Evolutionary conservation across 2,329 filamentous ascomycete species (phyloP).

Genomic region (Eutypella sp.): DNA sequence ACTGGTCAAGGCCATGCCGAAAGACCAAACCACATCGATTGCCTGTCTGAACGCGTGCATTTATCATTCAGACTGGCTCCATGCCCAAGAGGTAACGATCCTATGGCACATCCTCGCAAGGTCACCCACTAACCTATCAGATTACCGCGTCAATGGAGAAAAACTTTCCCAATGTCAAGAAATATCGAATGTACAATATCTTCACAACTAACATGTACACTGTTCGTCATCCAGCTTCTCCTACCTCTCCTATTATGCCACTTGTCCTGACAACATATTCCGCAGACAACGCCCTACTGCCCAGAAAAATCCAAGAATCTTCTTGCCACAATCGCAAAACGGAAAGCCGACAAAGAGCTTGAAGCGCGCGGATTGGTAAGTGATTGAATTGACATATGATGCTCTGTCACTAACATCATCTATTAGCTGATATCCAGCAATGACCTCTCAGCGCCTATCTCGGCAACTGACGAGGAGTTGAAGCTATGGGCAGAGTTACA

Average conservation of each 20-base stretch:
- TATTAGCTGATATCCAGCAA: neutral
- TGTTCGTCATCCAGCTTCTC: conserved; percentile 28
- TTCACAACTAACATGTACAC: conserved; percentile 48
- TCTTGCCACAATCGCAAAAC: conserved; percentile 42
- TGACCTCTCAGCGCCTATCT: neutral
- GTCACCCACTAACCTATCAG: conserved; percentile 24
- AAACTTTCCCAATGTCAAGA: conserved; percentile 42
- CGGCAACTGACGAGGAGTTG: conserved; percentile 14
- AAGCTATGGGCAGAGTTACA: conserved; percentile 21
- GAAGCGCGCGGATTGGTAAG: conserved; percentile 13
- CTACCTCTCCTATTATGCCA: neutral
- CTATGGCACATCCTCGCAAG: neutral
- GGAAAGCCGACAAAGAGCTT: conserved; percentile 20
- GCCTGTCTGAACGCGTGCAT: conserved; percentile 49
- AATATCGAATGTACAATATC: conserved; percentile 52
- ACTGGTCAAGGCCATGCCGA: conserved; percentile 49
- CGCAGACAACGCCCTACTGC: conserved; percentile 21
- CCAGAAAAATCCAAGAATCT: conserved; percentile 45
- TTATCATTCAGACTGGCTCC: conserved; percentile 49
- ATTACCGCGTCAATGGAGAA: conserved; percentile 51
- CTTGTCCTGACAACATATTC: conserved; percentile 3
- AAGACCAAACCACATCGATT: conserved; percentile 35
- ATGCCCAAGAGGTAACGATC: conserved; percentile 48
- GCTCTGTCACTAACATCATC: no score
- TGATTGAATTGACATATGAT: neutral